Evolutionary conservation across 257 asterid genomes (phyloP).

Genomic region (Asclepias syriaca): DNA sequence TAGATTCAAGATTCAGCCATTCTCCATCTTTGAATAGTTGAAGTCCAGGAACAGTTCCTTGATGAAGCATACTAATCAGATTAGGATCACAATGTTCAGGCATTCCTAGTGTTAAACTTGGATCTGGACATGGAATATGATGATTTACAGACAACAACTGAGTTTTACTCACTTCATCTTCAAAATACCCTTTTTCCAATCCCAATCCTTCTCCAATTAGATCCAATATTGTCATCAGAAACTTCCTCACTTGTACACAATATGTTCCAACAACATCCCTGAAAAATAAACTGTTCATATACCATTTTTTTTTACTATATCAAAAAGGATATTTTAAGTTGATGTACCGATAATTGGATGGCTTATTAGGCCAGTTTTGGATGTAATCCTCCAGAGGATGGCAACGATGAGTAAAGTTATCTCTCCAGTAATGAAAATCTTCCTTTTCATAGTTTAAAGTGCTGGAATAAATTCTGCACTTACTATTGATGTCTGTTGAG

Average conservation of each 20-base stretch:
- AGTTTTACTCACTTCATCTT: constrained; percentile 25
- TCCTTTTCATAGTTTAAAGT: constrained; percentile 39
- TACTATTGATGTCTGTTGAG: constrained; percentile 22
- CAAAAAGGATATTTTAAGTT: background rate
- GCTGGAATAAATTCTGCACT: constrained; percentile 55
- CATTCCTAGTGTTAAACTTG: constrained; percentile 44
- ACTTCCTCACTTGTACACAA: constrained; percentile 27
- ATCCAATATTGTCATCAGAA: constrained; percentile 38
- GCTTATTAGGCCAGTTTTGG: constrained; percentile 49
- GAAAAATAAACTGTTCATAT: background rate
- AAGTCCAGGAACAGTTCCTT: constrained; percentile 46
- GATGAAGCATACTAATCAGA: constrained; percentile 44
- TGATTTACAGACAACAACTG: constrained; percentile 43
- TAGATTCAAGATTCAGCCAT: constrained; percentile 54
- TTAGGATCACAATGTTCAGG: constrained; percentile 51
- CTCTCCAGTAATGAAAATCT: constrained; percentile 57
- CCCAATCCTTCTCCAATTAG: constrained; percentile 46
- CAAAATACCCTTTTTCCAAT: constrained; percentile 40
- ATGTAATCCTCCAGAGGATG: constrained; percentile 44
- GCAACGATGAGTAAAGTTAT: constrained; percentile 53
- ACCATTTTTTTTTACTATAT: too few species aligned
- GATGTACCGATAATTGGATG: constrained; percentile 32
- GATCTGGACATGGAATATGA: constrained; percentile 65
- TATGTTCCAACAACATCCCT: constrained; percentile 41
- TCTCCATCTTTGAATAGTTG: constrained; percentile 39